Evolutionary conservation across 139 green algal genomes (phyloP).

Genomic region (Penium margaritaceum): DNA sequence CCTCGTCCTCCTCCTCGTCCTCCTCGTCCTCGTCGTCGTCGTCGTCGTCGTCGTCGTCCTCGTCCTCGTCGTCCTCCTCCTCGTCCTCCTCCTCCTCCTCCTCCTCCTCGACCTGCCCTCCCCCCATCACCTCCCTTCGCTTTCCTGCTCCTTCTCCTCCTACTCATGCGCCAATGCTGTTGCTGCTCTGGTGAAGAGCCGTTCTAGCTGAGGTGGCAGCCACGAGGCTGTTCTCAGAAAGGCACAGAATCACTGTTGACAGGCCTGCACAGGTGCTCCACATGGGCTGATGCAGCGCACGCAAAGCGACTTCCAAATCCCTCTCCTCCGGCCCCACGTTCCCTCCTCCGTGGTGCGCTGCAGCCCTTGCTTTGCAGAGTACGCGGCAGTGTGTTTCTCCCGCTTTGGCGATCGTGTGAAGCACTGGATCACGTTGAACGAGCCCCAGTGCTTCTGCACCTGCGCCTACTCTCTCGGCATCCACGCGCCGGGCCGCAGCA

Average conservation of each 20-base stretch:
- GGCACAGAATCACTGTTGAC: too few species aligned
- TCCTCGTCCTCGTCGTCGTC: neutral
- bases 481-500: slow-evolving; percentile 15
- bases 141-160: neutral
- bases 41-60: neutral
- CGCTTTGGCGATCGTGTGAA: slow-evolving; percentile 21
- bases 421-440: slow-evolving; percentile 39
- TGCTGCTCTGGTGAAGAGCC: too few species aligned
- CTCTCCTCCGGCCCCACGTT: neutral
- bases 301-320: neutral
- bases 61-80: neutral
- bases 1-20: neutral
- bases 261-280: too few species aligned
- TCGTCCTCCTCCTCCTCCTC: neutral
- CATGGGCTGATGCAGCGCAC: too few species aligned
- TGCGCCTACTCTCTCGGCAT: slow-evolving; percentile 13
- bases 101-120: neutral
- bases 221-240: too few species aligned
- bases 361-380: slow-evolving; percentile 8
- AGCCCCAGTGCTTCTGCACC: slow-evolving; percentile 8
- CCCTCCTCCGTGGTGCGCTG: neutral
- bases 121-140: neutral
- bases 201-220: too few species aligned
- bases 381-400: slow-evolving; percentile 12
- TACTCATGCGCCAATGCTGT: neutral